Evolutionary conservation across 2,329 filamentous ascomycete species (phyloP).

Genomic region (Cryphonectria carpinicola): DNA sequence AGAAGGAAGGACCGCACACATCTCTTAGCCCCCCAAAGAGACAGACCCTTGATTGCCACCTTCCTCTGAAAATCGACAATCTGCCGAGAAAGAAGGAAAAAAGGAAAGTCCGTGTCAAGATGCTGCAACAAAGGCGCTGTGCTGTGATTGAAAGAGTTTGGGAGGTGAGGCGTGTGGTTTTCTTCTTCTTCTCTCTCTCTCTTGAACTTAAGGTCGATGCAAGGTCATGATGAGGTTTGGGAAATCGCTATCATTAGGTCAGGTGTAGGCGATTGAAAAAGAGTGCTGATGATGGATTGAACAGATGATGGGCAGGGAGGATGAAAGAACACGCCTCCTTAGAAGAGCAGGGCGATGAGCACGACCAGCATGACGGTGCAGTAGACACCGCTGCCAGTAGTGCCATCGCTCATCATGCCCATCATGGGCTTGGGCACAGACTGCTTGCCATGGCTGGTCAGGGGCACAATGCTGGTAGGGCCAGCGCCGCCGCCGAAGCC

Average conservation of each 20-base stretch:
- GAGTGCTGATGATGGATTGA: background rate
- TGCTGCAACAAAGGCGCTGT: background rate
- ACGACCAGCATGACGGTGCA: constrained; percentile 44
- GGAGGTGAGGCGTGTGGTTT: background rate
- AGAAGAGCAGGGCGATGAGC: constrained; percentile 41
- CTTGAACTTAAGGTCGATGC: background rate
- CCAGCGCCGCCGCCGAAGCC: constrained; percentile 28
- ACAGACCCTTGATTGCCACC: background rate
- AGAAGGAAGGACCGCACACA: background rate
- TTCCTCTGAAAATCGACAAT: background rate
- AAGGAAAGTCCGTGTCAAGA: background rate
- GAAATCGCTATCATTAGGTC: background rate
- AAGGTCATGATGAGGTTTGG: background rate
- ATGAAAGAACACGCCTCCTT: constrained; percentile 20
- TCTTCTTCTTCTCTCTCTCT: background rate
- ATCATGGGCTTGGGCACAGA: constrained; percentile 35
- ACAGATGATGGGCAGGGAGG: background rate
- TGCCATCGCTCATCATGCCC: constrained; percentile 38
- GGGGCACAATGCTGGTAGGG: constrained; percentile 31
- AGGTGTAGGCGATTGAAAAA: background rate
- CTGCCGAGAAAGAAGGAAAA: background rate
- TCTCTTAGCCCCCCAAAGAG: background rate
- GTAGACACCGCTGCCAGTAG: constrained; percentile 38
- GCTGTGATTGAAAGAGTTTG: background rate
- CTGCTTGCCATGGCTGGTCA: constrained; percentile 41